Base-by-base conservation (phyloP, 108 stramenopile species). In the Skeletonema marinoi region DNA sequence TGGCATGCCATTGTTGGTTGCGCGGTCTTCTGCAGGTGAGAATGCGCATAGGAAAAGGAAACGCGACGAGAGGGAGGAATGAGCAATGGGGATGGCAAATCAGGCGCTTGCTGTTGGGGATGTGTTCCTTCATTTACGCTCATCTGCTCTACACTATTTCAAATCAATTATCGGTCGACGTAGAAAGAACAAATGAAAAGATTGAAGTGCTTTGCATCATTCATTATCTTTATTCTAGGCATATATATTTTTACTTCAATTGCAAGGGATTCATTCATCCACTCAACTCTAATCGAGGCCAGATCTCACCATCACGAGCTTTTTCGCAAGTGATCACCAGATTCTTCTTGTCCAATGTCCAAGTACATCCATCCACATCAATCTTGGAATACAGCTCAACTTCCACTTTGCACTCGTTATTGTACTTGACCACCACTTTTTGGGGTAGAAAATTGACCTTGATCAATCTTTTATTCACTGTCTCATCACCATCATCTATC, bases 331-430 rank as follows among this genome's bases (percentile, higher is more conserved):
- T 80, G 10, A 84, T 48, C 12, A 84, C 63, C 44, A 84, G 60
- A 33, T 66, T 71, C 17, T 65, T 60, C 14, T 67, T 74, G 42
- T 91, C 90, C n/a, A 93, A 65, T 11, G 93, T 93, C 93, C 93
- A 93, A 25, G 93, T 93, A 39, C 90, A 89, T 14, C 89, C 90
- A 71, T 93, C 90, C 30, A 88, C 83, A 66, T 93, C 90, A 25
- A 93, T 73, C 17, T 68, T 65, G 29, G 83, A 80, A 61, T 84
- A 93, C 30, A 87, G 70, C 29, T 77, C 14, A 36, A 93, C 11
- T 14, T 70, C 60, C 33, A 90, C 59, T 11, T 72, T 25, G 25
- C 63, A 41, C 59, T 87, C 66, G 11, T 66, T 74, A 17, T 68
- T 51, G 60, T 78, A 87, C 29, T 59, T 77, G 32, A 91, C 85